These are phyloP conservation scores for Limtongozyma cylindracea DNA, from an alignment of 805 yeast genomes.

Conservation along the genomic window DNA sequence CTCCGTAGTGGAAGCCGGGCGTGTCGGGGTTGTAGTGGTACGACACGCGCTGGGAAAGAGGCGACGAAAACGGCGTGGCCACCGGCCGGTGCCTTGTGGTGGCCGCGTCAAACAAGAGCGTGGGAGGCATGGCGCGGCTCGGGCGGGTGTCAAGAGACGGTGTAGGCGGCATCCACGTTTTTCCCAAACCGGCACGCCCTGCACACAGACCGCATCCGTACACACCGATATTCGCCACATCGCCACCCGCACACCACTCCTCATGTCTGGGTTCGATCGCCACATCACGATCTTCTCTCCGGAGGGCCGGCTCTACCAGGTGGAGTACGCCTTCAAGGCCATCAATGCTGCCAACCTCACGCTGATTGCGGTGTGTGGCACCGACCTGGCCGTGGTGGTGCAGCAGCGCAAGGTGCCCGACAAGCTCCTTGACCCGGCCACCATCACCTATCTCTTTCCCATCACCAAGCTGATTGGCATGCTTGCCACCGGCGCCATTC, in stretches of 20 bases:
- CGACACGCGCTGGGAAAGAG: too few species aligned
- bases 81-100: too few species aligned
- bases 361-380: constrained; percentile 68
- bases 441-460: constrained; percentile 69
- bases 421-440: constrained; percentile 65
- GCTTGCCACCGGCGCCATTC: constrained; percentile 86
- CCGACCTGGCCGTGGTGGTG: constrained; percentile 66
- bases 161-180: too few species aligned
- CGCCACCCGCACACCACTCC: too few species aligned
- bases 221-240: too few species aligned
- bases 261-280: constrained; percentile 83
- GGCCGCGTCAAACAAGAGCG: too few species aligned
- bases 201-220: too few species aligned
- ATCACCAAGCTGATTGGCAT: constrained; percentile 68
- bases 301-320: constrained; percentile 93
- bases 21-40: constrained; percentile 76
- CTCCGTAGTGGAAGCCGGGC: constrained; percentile 70
- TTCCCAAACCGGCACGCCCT: too few species aligned
- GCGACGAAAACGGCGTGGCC: too few species aligned
- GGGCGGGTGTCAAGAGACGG: too few species aligned
- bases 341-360: constrained; percentile 83
- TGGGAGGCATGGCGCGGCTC: too few species aligned
- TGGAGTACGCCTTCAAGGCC: constrained; percentile 94
- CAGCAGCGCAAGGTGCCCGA: constrained; percentile 95
- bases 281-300: constrained; percentile 97